These are phyloP conservation scores for Sonneratia alba DNA, from an alignment of 345 rosid species.

Conservation along the genomic window DNA sequence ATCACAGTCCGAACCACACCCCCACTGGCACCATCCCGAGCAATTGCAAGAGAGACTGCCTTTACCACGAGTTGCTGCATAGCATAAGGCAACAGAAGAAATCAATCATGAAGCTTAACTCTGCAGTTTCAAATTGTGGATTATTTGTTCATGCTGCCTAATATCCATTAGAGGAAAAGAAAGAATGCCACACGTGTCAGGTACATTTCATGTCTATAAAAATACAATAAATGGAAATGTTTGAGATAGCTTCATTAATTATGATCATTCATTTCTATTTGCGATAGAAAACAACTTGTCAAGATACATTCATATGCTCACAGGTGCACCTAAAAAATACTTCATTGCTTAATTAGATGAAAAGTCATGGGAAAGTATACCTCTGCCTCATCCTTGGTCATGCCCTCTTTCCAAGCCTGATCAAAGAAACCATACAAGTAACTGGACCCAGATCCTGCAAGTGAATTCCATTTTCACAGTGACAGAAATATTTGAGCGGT, in stretches of 20 bases:
- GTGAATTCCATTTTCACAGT: background rate
- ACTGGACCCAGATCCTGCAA: constrained; percentile 87
- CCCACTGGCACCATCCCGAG: constrained; percentile 97
- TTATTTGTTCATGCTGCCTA: background rate
- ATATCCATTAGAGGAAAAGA: no score
- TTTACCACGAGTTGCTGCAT: constrained; percentile 84
- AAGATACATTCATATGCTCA: no score
- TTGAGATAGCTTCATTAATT: no score
- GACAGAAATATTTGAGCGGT: constrained; percentile 3
- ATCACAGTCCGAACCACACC: constrained; percentile 92
- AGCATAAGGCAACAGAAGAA: background rate
- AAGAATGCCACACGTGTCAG: no score
- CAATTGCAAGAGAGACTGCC: constrained; percentile 88
- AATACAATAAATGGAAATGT: no score
- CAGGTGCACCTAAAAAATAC: no score
- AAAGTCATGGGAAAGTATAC: constrained; percentile 21
- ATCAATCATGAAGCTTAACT: background rate
- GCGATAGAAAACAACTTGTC: no score
- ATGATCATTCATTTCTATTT: no score
- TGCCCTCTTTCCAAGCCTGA: constrained; percentile 91
- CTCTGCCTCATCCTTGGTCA: constrained; percentile 99
- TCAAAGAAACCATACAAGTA: constrained; percentile 94
- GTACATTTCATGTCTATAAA: no score
- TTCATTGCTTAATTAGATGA: no score
- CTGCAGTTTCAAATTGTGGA: background rate